Evolutionary conservation across 2,329 filamentous ascomycete genomes (phyloP), one percentile per base, ranked within the genome.

Genomic region (Phaeoacremonium minimum): DNA sequence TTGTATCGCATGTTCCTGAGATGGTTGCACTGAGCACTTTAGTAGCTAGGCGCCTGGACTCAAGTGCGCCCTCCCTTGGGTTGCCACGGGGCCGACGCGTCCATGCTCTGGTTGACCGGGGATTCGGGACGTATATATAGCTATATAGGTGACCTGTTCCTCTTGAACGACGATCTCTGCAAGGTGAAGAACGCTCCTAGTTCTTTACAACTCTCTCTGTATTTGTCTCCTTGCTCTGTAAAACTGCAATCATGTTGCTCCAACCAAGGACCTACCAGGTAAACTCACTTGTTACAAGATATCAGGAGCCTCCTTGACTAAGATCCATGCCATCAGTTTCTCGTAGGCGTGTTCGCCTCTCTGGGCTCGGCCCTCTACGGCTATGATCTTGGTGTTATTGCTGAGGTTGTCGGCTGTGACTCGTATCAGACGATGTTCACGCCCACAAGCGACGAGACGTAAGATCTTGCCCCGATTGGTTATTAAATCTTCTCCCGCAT

Each of bases 301-400:
- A n/a, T n/a, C n/a, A n/a, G n/a, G n/a, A n/a, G n/a, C 56, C 13
- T 18, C 13, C 18, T 33, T 40, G 26, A 32, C 39, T 20, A 11
- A 36, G 32, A 18, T 12, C 15, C 32, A n/a, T 39, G 18, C 28
- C n/a, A n/a, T 13, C 50, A 76, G 58, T 73, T 73, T 47, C 64
- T 75, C 34, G 66, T 74, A 22, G 64, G 67, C 50, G 60, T 73
- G 18, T 77, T 77, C 50, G 73, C 73, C 45, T 76, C 73, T 15
- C 58, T 77, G 29, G 73, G 73, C 30, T 75, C 71, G 5, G 60
- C 75, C 32, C 63, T 73, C 19, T 78, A 61, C 47, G 73, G 73
- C 33, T 77, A 77, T 49, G 73, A 77, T 50, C 58, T 77, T 9
- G 71, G 71, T 48, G 67, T 73, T 28, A 71, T 73, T 38, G 68